A percentile compares a stretch with the other conserved stretches of the same genome.
Evolutionary conservation across 306 rosid genomes (phyloP).

Genomic region (Cicer cuneatum): DNA sequence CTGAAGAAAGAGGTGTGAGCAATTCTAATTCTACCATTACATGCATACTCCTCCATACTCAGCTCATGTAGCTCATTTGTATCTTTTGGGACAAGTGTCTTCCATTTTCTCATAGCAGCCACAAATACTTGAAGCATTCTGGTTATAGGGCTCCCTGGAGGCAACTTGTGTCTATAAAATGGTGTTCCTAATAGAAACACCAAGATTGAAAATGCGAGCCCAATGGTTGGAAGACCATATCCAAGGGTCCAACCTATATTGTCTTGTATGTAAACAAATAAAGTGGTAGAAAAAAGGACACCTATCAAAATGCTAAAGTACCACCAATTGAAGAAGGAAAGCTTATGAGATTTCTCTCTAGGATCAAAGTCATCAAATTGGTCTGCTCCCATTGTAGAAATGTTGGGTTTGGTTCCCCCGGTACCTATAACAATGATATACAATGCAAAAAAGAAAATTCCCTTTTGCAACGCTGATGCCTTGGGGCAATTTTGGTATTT

Average conservation of each 20-base stretch:
- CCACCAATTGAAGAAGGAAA: conserved; percentile 95
- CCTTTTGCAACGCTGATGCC: conserved; percentile 67
- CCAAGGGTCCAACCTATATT: conserved; percentile 76
- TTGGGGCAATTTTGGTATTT: conserved; percentile 45
- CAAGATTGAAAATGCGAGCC: conserved; percentile 62
- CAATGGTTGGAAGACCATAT: conserved; percentile 81
- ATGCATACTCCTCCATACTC: conserved; percentile 54
- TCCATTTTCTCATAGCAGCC: conserved; percentile 68
- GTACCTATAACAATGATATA: conserved; percentile 75
- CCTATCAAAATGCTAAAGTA: conserved; percentile 73
- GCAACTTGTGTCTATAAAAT: conserved; percentile 75
- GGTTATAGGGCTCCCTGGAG: conserved; percentile 74
- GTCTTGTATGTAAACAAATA: conserved; percentile 80
- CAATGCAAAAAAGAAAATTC: conserved; percentile 65
- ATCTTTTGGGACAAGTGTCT: conserved; percentile 56
- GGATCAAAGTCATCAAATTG: conserved; percentile 83
- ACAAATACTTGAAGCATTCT: conserved; percentile 64
- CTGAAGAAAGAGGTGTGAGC: conserved; percentile 58
- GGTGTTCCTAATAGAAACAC: conserved; percentile 69
- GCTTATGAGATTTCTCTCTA: conserved; percentile 62
- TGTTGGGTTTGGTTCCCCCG: conserved; percentile 89
- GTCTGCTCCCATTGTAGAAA: conserved; percentile 92
- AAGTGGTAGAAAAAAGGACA: conserved; percentile 69
- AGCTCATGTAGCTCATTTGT: conserved; percentile 73
- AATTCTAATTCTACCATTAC: conserved; percentile 51